A percentile compares a stretch with the other conserved stretches of the same genome.
phyloP scores from a whole-genome alignment of 2,329 filamentous ascomycete species.

The Aspergillus fumigatus region DNA sequence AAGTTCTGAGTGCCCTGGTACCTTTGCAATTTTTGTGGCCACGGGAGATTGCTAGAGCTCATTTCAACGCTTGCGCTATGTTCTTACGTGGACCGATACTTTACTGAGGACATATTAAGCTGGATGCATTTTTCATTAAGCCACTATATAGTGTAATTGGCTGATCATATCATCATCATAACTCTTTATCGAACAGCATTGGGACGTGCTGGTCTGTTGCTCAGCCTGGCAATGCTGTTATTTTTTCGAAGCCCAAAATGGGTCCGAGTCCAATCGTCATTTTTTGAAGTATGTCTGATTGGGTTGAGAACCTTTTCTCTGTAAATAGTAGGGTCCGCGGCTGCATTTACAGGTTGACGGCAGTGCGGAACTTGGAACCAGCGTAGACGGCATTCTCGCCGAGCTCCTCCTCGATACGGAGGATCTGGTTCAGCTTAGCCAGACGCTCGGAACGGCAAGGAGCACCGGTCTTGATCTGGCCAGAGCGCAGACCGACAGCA shows the following conservation, averaged over 20 bases:
- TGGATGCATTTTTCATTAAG: conserved; percentile 18
- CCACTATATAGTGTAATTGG: conserved; percentile 17
- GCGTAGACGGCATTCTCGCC: conserved; percentile 88
- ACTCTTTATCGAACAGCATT: conserved; percentile 13
- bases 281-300: conserved; percentile 1
- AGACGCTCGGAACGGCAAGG: conserved; percentile 95
- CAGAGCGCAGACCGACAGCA: conserved; percentile 89
- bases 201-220: conserved; percentile 3
- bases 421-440: conserved; percentile 99
- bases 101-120: not conserved
- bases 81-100: not conserved
- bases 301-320: not conserved
- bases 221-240: conserved; percentile 6
- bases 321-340: not conserved
- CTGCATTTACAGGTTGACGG: conserved; percentile 73
- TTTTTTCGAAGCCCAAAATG: conserved; percentile 1
- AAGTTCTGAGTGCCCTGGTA: not conserved
- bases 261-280: conserved; percentile 7
- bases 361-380: conserved; percentile 83
- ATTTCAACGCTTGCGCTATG: not conserved
- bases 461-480: conserved; percentile 98
- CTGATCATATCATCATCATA: conserved; percentile 24
- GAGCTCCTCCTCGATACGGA: conserved; percentile 99
- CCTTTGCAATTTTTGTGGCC: not conserved
- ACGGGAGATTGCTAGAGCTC: too few species aligned